A percentile compares a stretch with the other conserved stretches of the same genome.
These are phyloP conservation scores for Corymbia maculata DNA, from an alignment of 345 rosid genomes.

Conservation along the genomic window DNA sequence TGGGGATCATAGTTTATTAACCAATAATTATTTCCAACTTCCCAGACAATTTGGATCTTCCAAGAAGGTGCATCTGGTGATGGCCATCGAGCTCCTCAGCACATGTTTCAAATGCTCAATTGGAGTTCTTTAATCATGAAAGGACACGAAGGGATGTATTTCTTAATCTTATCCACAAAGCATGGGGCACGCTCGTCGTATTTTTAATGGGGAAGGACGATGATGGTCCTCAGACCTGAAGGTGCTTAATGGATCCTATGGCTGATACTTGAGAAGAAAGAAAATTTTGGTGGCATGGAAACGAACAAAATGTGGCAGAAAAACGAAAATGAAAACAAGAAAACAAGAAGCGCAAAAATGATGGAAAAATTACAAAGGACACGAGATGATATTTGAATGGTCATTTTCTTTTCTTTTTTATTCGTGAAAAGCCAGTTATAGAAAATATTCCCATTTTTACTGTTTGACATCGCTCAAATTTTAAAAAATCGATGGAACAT, in stretches of 20 bases:
- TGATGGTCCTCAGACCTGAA: neutral
- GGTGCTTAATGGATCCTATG: neutral
- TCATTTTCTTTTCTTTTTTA: too few relatives aligned
- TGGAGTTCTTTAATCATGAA: neutral
- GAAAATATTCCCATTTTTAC: neutral
- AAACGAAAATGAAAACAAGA: neutral
- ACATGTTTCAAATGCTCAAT: neutral
- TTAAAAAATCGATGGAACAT: neutral
- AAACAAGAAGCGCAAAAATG: neutral
- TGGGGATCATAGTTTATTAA: neutral
- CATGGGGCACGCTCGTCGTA: neutral
- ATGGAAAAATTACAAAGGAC: too few relatives aligned
- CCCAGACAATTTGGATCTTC: neutral
- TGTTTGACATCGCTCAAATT: neutral
- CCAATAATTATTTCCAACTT: neutral
- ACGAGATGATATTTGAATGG: too few relatives aligned
- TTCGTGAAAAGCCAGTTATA: too few relatives aligned
- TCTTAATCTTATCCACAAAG: neutral
- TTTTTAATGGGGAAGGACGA: neutral
- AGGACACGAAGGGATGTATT: neutral
- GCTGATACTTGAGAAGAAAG: neutral
- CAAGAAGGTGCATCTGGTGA: neutral
- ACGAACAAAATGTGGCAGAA: neutral
- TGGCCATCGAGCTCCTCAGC: neutral
- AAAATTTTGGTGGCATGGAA: neutral